Conservation (phyloP, 371 early-diverging fungal species). For the Scutellospora calospora region DNA sequence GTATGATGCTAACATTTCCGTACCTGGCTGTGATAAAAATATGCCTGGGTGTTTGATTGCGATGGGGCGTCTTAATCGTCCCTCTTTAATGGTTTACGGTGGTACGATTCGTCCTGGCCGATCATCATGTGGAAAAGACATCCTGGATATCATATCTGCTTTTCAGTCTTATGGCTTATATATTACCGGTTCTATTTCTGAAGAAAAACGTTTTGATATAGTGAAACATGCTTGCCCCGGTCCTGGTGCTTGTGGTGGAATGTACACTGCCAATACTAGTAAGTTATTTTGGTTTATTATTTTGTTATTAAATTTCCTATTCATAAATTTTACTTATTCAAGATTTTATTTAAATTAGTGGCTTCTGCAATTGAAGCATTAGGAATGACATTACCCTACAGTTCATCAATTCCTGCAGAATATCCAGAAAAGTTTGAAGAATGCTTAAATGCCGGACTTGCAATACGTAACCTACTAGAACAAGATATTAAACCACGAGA, state of each 20-base stretch:
- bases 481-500: slow-evolving; percentile 91
- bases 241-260: slow-evolving; percentile 97
- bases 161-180: slow-evolving; percentile 96
- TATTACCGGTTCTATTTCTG: slow-evolving; percentile 87
- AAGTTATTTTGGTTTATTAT: background rate
- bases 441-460: slow-evolving; percentile 83
- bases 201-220: slow-evolving; percentile 85
- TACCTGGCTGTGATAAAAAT: slow-evolving; percentile 97
- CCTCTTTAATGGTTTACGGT: slow-evolving; percentile 95
- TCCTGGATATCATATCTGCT: slow-evolving; percentile 92
- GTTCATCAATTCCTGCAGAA: slow-evolving; percentile 90
- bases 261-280: slow-evolving; percentile 99
- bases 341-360: slow-evolving; percentile 62
- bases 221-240: slow-evolving; percentile 95
- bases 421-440: slow-evolving; percentile 88
- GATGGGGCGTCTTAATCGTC: slow-evolving; percentile 94
- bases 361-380: slow-evolving; percentile 95
- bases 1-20: slow-evolving; percentile 96
- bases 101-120: slow-evolving; percentile 87
- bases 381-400: slow-evolving; percentile 96
- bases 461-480: slow-evolving; percentile 87
- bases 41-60: slow-evolving; percentile 98
- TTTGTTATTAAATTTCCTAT: background rate
- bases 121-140: slow-evolving; percentile 68
- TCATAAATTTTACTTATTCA: background rate